Evolutionary conservation across 164 flowering plant species (phyloP).

Genomic region (Annona squamosa): DNA sequence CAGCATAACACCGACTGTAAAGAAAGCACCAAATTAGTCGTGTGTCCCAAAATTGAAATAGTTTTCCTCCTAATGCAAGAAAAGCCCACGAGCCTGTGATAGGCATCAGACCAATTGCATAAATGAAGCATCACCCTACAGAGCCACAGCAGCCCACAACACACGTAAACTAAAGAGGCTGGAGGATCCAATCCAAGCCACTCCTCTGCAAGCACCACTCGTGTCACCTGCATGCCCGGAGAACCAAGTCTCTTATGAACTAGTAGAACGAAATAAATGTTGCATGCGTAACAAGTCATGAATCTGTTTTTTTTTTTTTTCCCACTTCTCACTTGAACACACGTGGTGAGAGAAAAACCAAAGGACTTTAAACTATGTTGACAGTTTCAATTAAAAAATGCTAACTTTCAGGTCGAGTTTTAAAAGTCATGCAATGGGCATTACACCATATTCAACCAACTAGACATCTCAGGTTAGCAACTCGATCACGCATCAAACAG

Average conservation of each 20-base stretch:
- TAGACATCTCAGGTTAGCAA: too few species aligned
- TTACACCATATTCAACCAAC: too few species aligned
- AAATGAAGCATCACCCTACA: background rate
- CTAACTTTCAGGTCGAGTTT: background rate
- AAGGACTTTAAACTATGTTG: background rate
- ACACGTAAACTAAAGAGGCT: constrained; percentile 17
- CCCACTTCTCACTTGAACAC: too few species aligned
- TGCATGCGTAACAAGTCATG: background rate
- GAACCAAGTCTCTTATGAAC: background rate
- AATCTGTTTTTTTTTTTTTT: too few species aligned
- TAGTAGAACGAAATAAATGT: background rate
- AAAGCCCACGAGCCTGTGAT: background rate
- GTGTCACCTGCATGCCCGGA: background rate
- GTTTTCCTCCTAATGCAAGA: background rate
- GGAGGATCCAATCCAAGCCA: constrained; percentile 19
- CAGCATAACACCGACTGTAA: background rate
- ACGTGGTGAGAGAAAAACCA: background rate
- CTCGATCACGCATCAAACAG: too few species aligned
- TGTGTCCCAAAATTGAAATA: background rate
- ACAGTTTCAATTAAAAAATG: background rate
- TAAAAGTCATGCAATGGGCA: background rate
- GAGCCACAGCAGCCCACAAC: constrained; percentile 15
- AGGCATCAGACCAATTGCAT: background rate
- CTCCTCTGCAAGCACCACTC: constrained; percentile 15
- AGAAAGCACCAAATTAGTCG: background rate